Conservation (phyloP, 2,329 filamentous ascomycete species). For the Emergomyces orientalis region DNA sequence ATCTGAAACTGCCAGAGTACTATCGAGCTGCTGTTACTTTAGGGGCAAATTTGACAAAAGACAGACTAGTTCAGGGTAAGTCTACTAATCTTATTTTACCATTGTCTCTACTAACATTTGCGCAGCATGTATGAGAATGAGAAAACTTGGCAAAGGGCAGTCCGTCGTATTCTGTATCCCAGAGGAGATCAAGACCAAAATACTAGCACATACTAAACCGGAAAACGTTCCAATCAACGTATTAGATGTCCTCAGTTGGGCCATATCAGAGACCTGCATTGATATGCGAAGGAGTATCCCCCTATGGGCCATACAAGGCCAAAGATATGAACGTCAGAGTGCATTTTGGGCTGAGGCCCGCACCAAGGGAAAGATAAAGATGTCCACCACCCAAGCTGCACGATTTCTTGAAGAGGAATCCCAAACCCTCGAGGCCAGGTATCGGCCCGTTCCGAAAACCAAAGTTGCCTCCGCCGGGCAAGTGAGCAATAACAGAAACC, state of each 20-base stretch:
- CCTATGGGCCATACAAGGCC: slow-evolving; percentile 52
- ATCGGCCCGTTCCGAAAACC: slow-evolving; percentile 16
- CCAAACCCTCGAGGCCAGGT: slow-evolving; percentile 6
- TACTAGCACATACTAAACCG: slow-evolving; percentile 26
- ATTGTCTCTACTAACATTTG: slow-evolving; percentile 28
- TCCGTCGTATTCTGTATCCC: slow-evolving; percentile 52
- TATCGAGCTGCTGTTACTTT: slow-evolving; percentile 60
- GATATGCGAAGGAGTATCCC: slow-evolving; percentile 44
- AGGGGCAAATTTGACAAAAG: slow-evolving; percentile 57
- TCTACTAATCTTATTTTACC: slow-evolving; percentile 46
- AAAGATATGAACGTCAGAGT: neutral
- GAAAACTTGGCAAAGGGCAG: slow-evolving; percentile 56
- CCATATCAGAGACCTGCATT: slow-evolving; percentile 46
- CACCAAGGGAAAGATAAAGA: slow-evolving; percentile 29
- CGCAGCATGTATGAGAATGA: slow-evolving; percentile 58
- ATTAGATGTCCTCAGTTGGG: slow-evolving; percentile 50
- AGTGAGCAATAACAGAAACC: neutral
- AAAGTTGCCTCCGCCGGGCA: slow-evolving; percentile 14
- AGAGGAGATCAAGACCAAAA: slow-evolving; percentile 48
- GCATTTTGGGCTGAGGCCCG: slow-evolving; percentile 9
- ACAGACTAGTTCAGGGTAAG: slow-evolving; percentile 58
- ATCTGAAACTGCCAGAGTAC: slow-evolving; percentile 50
- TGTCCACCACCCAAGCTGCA: slow-evolving; percentile 28
- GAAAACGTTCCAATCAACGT: slow-evolving; percentile 32
- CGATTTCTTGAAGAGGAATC: slow-evolving; percentile 3